Percentiles rank a stretch among this genome's conserved stretches.
Evolutionary conservation across 352 stramenopile genomes (phyloP).

Genomic region (Pythium scleroteichum): DNA sequence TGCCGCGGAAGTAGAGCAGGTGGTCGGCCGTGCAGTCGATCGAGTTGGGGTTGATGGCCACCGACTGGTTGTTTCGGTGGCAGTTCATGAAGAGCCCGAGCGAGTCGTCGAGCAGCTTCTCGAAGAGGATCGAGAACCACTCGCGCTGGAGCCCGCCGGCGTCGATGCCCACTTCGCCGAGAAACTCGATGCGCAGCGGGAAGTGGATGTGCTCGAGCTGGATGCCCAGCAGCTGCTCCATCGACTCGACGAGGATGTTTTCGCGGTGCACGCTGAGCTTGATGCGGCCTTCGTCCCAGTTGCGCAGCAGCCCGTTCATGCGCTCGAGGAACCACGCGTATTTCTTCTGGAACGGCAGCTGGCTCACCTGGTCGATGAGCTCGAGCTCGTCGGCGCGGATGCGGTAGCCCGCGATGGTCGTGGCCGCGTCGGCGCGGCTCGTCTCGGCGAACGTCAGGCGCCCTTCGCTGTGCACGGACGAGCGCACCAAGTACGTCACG

Average conservation of each 20-base stretch:
- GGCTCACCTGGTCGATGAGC: slow-evolving; percentile 62
- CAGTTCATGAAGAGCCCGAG: slow-evolving; percentile 79
- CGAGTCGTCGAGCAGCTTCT: slow-evolving; percentile 61
- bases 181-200: slow-evolving; percentile 86
- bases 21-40: slow-evolving; percentile 72
- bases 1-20: slow-evolving; percentile 87
- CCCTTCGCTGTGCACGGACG: slow-evolving; percentile 54
- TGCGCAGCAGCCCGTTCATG: slow-evolving; percentile 60
- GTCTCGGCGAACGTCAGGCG: slow-evolving; percentile 70
- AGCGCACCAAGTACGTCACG: slow-evolving; percentile 70
- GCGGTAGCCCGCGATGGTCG: slow-evolving; percentile 65
- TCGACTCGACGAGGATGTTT: slow-evolving; percentile 75
- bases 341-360: slow-evolving; percentile 74
- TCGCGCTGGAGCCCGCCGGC: slow-evolving; percentile 76
- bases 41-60: slow-evolving; percentile 78
- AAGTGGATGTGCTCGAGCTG: slow-evolving; percentile 75
- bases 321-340: slow-evolving; percentile 85
- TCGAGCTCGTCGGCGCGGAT: slow-evolving; percentile 57
- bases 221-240: slow-evolving; percentile 80
- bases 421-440: slow-evolving; percentile 53
- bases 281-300: slow-evolving; percentile 82
- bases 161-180: slow-evolving; percentile 77
- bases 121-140: slow-evolving; percentile 82
- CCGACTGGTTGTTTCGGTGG: slow-evolving; percentile 64
- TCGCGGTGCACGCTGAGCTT: slow-evolving; percentile 77